Conservation (phyloP, 177 flowering plant species). For the Vitis hybrid region DNA sequence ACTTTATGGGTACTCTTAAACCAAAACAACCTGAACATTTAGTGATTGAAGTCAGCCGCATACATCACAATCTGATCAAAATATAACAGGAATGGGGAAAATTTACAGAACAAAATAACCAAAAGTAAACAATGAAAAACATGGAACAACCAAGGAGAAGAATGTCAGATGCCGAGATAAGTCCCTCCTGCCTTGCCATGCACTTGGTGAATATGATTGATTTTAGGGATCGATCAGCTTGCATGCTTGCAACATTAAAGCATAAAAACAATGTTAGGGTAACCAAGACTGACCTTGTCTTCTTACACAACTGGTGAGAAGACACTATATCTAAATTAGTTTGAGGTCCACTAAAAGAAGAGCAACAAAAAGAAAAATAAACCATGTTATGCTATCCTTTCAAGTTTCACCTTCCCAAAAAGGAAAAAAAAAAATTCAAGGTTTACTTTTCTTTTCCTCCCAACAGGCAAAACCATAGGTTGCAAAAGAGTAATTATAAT, state of each 20-base stretch:
- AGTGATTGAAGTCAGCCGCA: neutral
- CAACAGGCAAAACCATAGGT: no score
- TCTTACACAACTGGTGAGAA: neutral
- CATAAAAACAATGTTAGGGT: constrained; percentile 5
- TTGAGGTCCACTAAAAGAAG: neutral
- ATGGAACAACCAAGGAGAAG: constrained; percentile 4
- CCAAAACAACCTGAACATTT: neutral
- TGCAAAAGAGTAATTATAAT: no score
- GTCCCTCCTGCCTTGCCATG: neutral
- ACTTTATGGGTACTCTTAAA: neutral
- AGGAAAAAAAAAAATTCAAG: neutral
- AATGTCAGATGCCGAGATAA: neutral
- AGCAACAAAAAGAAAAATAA: neutral
- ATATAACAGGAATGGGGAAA: neutral
- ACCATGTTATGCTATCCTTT: neutral
- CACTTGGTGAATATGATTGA: neutral
- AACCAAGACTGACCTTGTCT: neutral
- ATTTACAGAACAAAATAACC: neutral
- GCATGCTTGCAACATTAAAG: constrained; percentile 11
- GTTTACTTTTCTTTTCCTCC: no score
- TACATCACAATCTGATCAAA: neutral
- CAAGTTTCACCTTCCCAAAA: neutral
- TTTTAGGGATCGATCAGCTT: constrained; percentile 12
- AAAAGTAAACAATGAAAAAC: neutral
- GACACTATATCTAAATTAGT: neutral